phyloP scores from a whole-genome alignment of 805 yeast species.

The Hemisphaericaspora nanyangensis region DNA sequence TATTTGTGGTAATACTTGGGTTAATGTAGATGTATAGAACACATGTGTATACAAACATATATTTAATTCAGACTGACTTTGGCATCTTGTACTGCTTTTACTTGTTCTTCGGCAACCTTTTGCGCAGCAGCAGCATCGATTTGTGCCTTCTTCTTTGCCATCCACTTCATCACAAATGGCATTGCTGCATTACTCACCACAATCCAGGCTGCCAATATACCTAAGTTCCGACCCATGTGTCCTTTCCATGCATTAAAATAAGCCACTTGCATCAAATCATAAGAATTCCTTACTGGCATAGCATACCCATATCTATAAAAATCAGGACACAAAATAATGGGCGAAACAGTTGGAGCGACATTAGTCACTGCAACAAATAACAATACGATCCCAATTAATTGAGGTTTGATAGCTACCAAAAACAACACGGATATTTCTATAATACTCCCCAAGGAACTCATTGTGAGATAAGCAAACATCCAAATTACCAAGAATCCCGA shows the following conservation, averaged over 20 bases:
- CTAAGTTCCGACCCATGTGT: conserved; percentile 28
- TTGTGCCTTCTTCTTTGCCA: conserved; percentile 13
- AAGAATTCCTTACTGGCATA: conserved; percentile 24
- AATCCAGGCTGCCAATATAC: conserved; percentile 30
- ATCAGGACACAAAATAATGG: conserved; percentile 21
- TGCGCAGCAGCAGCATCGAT: conserved; percentile 7
- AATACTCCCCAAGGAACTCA: conserved; percentile 28
- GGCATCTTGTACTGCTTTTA: too few species aligned
- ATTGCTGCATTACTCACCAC: conserved; percentile 20
- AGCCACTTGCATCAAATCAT: conserved; percentile 28
- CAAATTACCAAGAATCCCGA: conserved; percentile 33
- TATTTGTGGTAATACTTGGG: conserved; percentile 79
- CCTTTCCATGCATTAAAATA: conserved; percentile 34
- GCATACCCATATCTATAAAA: conserved; percentile 30
- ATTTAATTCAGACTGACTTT: too few species aligned
- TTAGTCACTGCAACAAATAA: conserved; percentile 25
- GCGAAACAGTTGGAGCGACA: conserved; percentile 28
- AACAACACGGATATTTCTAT: conserved; percentile 25
- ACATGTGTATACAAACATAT: conserved; percentile 1
- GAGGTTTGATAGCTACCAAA: conserved; percentile 20
- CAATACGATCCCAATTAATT: conserved; percentile 25
- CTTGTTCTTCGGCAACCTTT: conserved; percentile 6
- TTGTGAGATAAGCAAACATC: conserved; percentile 25
- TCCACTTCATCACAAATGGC: conserved; percentile 24
- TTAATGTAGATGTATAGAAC: conserved; percentile 21